Base-by-base conservation (phyloP, 306 rosid species). In the Mimosa pudica region DNA sequence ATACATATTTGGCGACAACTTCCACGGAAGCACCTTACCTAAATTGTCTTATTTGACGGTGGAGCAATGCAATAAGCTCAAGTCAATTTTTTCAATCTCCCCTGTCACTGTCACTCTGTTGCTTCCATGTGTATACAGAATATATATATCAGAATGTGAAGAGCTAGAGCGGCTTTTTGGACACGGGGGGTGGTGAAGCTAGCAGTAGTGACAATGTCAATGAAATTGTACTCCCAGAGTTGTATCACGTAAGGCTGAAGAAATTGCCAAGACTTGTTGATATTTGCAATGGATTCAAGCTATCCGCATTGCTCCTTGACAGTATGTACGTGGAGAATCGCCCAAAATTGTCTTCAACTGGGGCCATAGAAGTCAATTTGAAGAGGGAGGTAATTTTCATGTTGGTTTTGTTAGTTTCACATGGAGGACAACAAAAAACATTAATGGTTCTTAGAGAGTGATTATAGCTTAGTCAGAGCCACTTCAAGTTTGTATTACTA, bases 201-300 rank as follows among this genome's bases (percentile, higher is more conserved):
- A 42, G 33, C 35, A 68, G 7, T 11, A 18, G 16, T 44, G 73
- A 14, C 10, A 10, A 2, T 73, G 32, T 36, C 24, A 45, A 54
- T 0, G 8, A 36, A 54, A 54, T 17, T 2, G 2, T 36, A 65
- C 51, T 73, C n/a, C 77, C 77, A 63, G 10, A 36, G 1, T 36
- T 73, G 49, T 5, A 0, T 1, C 0, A 0, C 0, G n/a, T 54
- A 36, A 0, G 0, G 0, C 7, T 73, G 0, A 0, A 0, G 0
- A 6, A 36, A 8, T 36, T 54, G 66, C 77, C 44, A 33, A 33
- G 44, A 5, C 69, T 63, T 32, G 69, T 63, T 55, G 18, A 36
- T 20, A 33, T 73, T 0, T 10, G 38, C 49, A 44, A 18, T 35
- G 77, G 51, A 2, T 54, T 38, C 5, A 55, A 35, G 51, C 9